Base-by-base conservation (phyloP, 2,329 filamentous ascomycete genomes). In the Trichoderma arundinaceum region DNA sequence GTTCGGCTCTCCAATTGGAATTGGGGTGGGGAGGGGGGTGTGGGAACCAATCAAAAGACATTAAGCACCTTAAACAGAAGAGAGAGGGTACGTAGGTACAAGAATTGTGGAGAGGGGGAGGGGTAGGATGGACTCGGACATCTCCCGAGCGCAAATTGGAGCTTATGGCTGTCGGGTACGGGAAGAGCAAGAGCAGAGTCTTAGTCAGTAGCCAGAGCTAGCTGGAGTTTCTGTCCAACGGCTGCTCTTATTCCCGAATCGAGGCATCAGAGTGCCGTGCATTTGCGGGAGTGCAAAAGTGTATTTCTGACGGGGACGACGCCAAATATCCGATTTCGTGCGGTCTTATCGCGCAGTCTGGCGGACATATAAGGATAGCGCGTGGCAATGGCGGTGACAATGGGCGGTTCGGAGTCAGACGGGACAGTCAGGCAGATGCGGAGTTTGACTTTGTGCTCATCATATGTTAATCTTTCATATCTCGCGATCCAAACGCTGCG, bases 61-160 rank as follows among this genome's bases (percentile, higher is more conserved):
- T 7, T n/a, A 9, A 28, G 32, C 19, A 48, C 17, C 57, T 60
- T 60, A 49, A 48, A 48, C 38, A 51, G 28, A 43, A 41, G 9
- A 28, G 17, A 12, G 13, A 7, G 10, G 19, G 19, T 1, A 35
- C 1, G 3, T 35, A 38, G 15, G 22, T n/a, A 54, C 10, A 12
- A 49, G 10, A 49, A 22, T 28, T 35, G 46, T 33, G 28, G 33
- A 39, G 52, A 19, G 43, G 15, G 49, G 51, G 51, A 57, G 43
- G 61, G 43, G 51, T 46, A 57, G 41, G 41, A 15, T 22, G 52
- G 43, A 64, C 61, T 64, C 61, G 61, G 61, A 22, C 61, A 64
- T 64, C 61, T 64, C 51, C 61, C 61, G 61, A 64, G 61, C 61
- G 61, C 61, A 64, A 49, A 48, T 49, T 64, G 61, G 61, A 56